Conservation (phyloP, 2,329 filamentous ascomycete genomes). For the Colletotrichum sidae region DNA sequence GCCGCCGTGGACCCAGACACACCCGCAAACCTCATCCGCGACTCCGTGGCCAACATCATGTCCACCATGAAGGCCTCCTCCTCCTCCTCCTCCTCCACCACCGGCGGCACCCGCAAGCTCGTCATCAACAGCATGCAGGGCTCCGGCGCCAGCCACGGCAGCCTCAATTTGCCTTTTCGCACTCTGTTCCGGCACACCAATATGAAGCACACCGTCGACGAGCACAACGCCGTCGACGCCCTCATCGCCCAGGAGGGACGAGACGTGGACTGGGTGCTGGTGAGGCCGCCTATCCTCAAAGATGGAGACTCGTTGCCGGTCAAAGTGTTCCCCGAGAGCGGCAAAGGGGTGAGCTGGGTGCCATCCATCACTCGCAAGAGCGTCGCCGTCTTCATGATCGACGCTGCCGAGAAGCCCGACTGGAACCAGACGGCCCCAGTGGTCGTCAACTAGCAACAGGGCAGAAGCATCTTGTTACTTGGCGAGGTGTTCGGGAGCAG, state of each 20-base stretch:
- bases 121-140: constrained; percentile 64
- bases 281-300: constrained; percentile 56
- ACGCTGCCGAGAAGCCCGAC: constrained; percentile 51
- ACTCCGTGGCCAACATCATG: constrained; percentile 52
- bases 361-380: constrained; percentile 50
- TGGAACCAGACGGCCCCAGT: constrained; percentile 60
- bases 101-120: constrained; percentile 48
- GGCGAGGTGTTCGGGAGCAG: not conserved
- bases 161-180: constrained; percentile 55
- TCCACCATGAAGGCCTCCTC: constrained; percentile 50
- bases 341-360: constrained; percentile 54
- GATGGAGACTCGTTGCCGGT: constrained; percentile 51
- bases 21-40: constrained; percentile 59
- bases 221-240: constrained; percentile 59
- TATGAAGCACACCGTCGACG: constrained; percentile 58
- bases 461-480: too few species aligned
- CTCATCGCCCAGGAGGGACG: constrained; percentile 47
- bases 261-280: constrained; percentile 55
- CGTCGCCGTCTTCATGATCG: constrained; percentile 59
- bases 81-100: too few species aligned
- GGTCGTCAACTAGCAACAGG: constrained; percentile 54
- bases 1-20: constrained; percentile 49
- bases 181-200: constrained; percentile 58
- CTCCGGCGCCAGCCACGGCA: constrained; percentile 56
- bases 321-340: constrained; percentile 55